A percentile compares a stretch with the other conserved stretches of the same genome.
Conservation (phyloP, 2,329 filamentous ascomycete species). For the Nemania sp. region DNA sequence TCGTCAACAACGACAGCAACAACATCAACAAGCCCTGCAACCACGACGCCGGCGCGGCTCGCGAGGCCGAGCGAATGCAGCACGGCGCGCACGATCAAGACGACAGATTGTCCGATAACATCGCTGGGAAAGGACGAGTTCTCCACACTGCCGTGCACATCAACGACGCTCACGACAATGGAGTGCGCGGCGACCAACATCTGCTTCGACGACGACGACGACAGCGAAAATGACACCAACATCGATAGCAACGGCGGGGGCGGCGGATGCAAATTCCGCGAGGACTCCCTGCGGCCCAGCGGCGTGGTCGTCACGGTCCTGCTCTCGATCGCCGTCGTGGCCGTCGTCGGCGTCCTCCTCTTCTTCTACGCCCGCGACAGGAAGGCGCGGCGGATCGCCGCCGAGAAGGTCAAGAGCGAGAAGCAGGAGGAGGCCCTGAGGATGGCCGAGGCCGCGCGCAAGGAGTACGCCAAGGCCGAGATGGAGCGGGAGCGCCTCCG, state of each 20-base stretch:
- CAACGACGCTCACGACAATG: slow-evolving; percentile 40
- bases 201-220: slow-evolving; percentile 49
- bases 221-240: too few relatives aligned
- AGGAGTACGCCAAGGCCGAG: background rate
- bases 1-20: too few relatives aligned
- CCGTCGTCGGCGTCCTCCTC: slow-evolving; percentile 48
- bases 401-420: slow-evolving; percentile 54
- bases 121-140: background rate
- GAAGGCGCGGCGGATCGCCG: slow-evolving; percentile 48
- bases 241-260: too few relatives aligned
- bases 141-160: slow-evolving; percentile 30
- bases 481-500: slow-evolving; percentile 1
- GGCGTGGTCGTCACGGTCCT: slow-evolving; percentile 55
- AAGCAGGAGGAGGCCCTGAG: slow-evolving; percentile 44
- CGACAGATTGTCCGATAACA: slow-evolving; percentile 17
- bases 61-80: slow-evolving; percentile 6
- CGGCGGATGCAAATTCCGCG: slow-evolving; percentile 48
- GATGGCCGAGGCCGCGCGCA: background rate
- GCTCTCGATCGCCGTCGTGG: slow-evolving; percentile 49
- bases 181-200: slow-evolving; percentile 38
- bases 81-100: slow-evolving; percentile 2
- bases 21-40: slow-evolving; percentile 16
- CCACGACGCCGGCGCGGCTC: slow-evolving; percentile 10
- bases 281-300: slow-evolving; percentile 47
- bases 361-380: slow-evolving; percentile 59